phyloP scores from a whole-genome alignment of 2,329 filamentous ascomycete species.

The Lasiodiplodia gonubiensis region DNA sequence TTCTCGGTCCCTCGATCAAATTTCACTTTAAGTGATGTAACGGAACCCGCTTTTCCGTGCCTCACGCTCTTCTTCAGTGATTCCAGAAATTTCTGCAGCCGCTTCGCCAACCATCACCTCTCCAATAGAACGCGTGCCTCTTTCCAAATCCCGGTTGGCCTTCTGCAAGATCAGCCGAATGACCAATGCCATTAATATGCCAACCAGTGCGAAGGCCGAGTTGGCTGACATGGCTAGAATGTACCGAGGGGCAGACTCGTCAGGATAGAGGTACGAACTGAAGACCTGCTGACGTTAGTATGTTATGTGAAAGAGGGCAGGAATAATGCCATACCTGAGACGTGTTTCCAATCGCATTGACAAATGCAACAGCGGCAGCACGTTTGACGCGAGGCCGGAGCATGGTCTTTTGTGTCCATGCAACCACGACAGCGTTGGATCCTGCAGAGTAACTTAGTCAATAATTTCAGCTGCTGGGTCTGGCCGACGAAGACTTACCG shows the following conservation, averaged over 20 bases:
- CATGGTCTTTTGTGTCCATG: slow-evolving; percentile 1
- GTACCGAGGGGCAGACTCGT: slow-evolving; percentile 24
- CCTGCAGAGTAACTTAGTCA: too few species aligned
- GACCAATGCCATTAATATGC: slow-evolving; percentile 2
- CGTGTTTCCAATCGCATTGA: slow-evolving; percentile 27
- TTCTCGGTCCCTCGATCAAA: too few species aligned
- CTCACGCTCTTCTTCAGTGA: too few species aligned
- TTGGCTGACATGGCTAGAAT: slow-evolving; percentile 27
- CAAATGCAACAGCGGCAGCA: slow-evolving; percentile 24
- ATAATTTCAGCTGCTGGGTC: too few species aligned
- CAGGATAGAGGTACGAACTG: slow-evolving; percentile 24
- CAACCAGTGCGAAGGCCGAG: slow-evolving; percentile 12
- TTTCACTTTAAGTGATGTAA: too few species aligned
- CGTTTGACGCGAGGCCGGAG: slow-evolving; percentile 23
- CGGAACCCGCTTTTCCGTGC: too few species aligned
- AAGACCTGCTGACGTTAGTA: too few species aligned
- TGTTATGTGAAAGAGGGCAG: too few species aligned
- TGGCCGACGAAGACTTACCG: too few species aligned
- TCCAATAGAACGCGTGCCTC: too few species aligned
- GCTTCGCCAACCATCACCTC: too few species aligned
- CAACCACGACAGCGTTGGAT: neutral
- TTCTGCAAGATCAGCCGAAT: slow-evolving; percentile 18
- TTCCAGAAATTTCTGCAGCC: too few species aligned
- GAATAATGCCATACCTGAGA: neutral
- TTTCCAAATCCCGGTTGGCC: slow-evolving; percentile 21